phyloP scores from a whole-genome alignment of 108 stramenopile species.

The Bacterosira constricta region DNA sequence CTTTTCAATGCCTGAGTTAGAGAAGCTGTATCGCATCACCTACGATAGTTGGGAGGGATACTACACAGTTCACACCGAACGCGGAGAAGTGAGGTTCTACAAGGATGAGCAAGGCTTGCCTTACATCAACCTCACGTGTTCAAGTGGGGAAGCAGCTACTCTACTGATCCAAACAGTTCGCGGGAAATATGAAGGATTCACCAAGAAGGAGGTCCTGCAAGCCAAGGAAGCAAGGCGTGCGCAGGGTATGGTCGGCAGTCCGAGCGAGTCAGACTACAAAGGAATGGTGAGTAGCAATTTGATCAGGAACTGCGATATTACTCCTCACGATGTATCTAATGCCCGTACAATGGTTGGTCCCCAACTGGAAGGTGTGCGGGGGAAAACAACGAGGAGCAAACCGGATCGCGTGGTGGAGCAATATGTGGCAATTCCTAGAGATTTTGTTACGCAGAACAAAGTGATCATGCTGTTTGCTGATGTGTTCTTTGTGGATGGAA shows the following conservation, averaged over 20 bases:
- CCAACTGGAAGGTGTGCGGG: constrained; percentile 23
- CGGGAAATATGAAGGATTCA: constrained; percentile 28
- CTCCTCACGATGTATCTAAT: constrained; percentile 7
- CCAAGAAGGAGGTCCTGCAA: constrained; percentile 14
- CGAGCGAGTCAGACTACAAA: constrained; percentile 5
- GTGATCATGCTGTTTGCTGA: no score
- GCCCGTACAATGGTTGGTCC: constrained; percentile 35
- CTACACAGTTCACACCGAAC: constrained; percentile 19
- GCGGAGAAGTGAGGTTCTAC: background rate
- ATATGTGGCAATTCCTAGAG: constrained; percentile 16
- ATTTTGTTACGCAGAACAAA: constrained; percentile 1
- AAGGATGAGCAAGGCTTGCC: constrained; percentile 12
- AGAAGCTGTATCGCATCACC: constrained; percentile 6
- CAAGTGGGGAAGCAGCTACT: background rate
- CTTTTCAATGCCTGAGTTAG: constrained; percentile 10
- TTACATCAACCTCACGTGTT: background rate
- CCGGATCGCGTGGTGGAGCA: constrained; percentile 15
- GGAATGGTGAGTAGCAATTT: constrained; percentile 19
- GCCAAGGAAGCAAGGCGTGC: constrained; percentile 22
- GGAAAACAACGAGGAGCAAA: constrained; percentile 21
- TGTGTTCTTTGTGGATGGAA: no score
- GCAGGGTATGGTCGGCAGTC: constrained; percentile 17
- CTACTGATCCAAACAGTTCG: constrained; percentile 23
- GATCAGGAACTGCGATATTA: constrained; percentile 32
- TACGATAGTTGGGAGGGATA: constrained; percentile 5